Evolutionary conservation across 768 basidiomycete species (phyloP), one percentile per base, ranked within the genome.

Genomic region (Rossbeevera mucosa): DNA sequence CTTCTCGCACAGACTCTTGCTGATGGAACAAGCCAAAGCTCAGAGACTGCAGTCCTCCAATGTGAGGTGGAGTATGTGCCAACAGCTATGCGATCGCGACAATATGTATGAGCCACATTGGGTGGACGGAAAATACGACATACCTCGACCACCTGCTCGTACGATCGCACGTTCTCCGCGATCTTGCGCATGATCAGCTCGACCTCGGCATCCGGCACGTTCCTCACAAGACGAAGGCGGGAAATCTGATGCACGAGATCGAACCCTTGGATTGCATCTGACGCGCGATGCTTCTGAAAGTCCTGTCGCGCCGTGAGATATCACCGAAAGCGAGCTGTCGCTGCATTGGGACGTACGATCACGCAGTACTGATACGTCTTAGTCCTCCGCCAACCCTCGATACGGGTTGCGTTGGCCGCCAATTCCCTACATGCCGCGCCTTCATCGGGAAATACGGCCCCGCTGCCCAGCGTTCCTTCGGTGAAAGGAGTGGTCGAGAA

Each of bases 21-120:
- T 91, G 90, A 70, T 98, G 95, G 72, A 97, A 96, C 6, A 97
- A 74, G 9, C 91, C 88, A 66, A 96, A 94, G 29, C 86, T 86
- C 31, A 98, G 74, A 22, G 92, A 88, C 20, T 91, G 71, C 14
- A 98, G 76, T 2, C 96, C 95, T 30, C 91, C 91, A 5, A 76
- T 75, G 58, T 91, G 86, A 1, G 85, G 82, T 11, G 89, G 83
- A 28, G 89, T 69, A 47, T 80, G 76, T 2, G 94, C 80, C 25
- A 98, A 74, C n/a, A 98, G 74, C 95, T 98, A 60, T 28, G 29
- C 38, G 7, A 26, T 29, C 28, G 24, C 12, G 25, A 31, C 41
- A n/a, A n/a, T n/a, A n/a, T n/a, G 22, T 13, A 30, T 54, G 11
- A 51, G 31, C n/a, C 1, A 18, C 12, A 16, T 12, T 13, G 16